phyloP scores from a whole-genome alignment of 768 basidiomycete species.

The Podaxis rugospora region DNA sequence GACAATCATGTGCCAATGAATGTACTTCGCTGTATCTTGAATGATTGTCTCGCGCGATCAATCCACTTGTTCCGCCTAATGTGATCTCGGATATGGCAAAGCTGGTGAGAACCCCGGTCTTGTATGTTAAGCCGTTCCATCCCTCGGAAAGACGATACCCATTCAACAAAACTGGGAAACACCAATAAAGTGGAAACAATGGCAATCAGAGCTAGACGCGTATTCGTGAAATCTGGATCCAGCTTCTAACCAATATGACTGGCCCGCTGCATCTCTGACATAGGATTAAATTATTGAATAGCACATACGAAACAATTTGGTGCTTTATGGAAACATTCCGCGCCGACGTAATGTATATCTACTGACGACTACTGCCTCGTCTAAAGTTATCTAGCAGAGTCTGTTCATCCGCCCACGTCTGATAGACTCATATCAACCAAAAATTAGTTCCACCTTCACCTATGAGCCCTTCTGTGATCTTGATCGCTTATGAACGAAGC shows the following conservation, averaged over 20 bases:
- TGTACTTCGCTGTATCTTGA: no score
- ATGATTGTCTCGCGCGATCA: no score
- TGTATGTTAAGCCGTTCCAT: no score
- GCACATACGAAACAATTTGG: neutral
- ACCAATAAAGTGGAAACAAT: no score
- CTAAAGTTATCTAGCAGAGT: no score
- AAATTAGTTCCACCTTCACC: neutral
- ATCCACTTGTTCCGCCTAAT: no score
- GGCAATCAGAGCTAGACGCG: neutral
- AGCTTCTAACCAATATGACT: neutral
- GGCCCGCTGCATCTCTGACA: neutral
- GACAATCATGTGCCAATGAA: no score
- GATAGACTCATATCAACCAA: neutral
- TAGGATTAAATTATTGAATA: neutral
- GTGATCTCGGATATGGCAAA: no score
- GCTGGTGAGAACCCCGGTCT: no score
- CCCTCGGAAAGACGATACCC: no score
- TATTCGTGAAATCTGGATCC: neutral
- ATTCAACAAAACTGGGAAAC: no score
- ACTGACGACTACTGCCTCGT: neutral
- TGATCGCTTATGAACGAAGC: conserved; percentile 39
- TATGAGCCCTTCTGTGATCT: conserved; percentile 36
- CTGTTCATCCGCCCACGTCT: neutral
- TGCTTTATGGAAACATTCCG: neutral
- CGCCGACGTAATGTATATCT: neutral